Evolutionary conservation across 176 grass and related monocot species (phyloP), one percentile per base, ranked within the genome.

Genomic region (Echinochloa phyllopogon): DNA sequence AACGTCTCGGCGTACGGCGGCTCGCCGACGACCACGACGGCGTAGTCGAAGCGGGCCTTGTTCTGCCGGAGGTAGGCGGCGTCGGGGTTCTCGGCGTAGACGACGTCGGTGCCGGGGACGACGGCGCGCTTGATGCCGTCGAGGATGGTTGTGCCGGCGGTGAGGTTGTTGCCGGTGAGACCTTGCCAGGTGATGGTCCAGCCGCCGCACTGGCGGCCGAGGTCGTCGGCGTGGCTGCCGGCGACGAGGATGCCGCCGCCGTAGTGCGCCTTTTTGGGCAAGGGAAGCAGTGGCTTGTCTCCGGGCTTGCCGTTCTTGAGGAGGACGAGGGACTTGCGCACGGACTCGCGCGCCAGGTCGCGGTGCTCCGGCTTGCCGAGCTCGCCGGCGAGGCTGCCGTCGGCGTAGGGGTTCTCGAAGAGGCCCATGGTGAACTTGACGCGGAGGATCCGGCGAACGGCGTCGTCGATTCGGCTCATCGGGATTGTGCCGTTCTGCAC

Each of bases 131-230:
- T 58, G 2, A 57, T 57, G 7, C 53, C 53, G 7, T n/a, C 53
- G 53, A 57, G 53, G 53, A 57, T 57, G 6, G 53, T 57, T 6
- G 53, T 57, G 6, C 53, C 53, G 18, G 8, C 37, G 47, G 91
- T 93, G 65, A 90, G 65, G 62, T 94, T 73, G 62, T 83, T 92
- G 11, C 92, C 92, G 9, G 43, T 47, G 16, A 27, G 25, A 17
- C 94, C 94, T 6, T 92, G 92, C 94, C 90, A 94, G 45, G 78
- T 78, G 15, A 92, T 92, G 63, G 94, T 97, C 94, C 92, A 97
- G 18, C 94, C 94, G 55, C 94, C 86, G 24, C 94, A 92, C 56
- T 94, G 94, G 60, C 82, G 83, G 41, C 94, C 92, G 63, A 92
- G 85, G 64, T 97, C 72, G 52, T 92, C 75, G 20, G 92, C 92